phyloP scores from a whole-genome alignment of 2,329 filamentous ascomycete species.

The Calonectria pauciramosa region DNA sequence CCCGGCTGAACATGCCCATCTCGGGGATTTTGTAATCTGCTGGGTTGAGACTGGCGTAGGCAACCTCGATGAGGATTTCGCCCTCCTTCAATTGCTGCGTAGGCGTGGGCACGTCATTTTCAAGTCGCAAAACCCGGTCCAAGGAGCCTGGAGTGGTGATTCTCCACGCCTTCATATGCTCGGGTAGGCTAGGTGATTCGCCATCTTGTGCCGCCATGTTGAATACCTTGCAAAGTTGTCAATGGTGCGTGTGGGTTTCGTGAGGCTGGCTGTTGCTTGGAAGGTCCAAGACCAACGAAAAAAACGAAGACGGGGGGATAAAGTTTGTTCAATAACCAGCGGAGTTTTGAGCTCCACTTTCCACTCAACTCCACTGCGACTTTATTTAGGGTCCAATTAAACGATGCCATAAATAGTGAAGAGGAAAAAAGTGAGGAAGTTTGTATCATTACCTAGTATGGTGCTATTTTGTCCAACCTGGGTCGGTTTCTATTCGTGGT shows the following conservation, averaged over 20 bases:
- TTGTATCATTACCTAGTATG: neutral
- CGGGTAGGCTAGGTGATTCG: constrained; percentile 23
- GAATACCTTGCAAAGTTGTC: neutral
- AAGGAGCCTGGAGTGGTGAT: constrained; percentile 41
- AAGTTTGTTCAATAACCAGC: neutral
- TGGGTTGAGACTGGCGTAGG: constrained; percentile 60
- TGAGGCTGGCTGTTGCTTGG: neutral
- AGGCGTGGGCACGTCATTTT: constrained; percentile 35
- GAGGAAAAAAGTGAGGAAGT: neutral
- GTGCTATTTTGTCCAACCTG: neutral
- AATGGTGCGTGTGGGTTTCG: neutral
- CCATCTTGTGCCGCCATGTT: constrained; percentile 8
- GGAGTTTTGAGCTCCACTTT: neutral
- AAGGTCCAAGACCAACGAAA: neutral
- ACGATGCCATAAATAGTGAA: neutral
- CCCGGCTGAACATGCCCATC: constrained; percentile 52
- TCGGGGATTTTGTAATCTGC: constrained; percentile 64
- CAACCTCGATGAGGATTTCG: constrained; percentile 59
- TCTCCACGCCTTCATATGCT: constrained; percentile 48
- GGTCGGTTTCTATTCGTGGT: neutral
- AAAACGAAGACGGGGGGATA: neutral
- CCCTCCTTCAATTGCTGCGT: constrained; percentile 37
- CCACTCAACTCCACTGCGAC: neutral
- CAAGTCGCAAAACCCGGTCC: constrained; percentile 40
- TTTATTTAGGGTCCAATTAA: neutral